Evolutionary conservation across 78 protist species (phyloP).

Genomic region (Trichosphaerium sp.): DNA sequence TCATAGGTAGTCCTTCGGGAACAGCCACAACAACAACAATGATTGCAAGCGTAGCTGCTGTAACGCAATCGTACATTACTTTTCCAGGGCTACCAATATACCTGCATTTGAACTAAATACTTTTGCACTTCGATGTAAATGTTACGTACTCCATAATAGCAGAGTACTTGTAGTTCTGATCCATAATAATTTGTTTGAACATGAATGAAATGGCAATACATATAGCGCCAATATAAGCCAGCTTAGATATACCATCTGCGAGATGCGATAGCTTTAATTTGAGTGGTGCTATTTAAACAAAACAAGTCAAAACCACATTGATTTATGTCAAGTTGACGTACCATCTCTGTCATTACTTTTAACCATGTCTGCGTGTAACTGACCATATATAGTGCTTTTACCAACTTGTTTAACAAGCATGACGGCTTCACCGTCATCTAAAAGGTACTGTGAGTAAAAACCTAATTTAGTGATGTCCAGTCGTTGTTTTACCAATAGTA

Average conservation of each 20-base stretch:
- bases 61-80: not conserved
- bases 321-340: no score
- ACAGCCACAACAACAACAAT: not conserved
- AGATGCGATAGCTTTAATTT: not conserved
- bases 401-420: not conserved
- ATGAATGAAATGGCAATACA: not conserved
- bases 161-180: not conserved
- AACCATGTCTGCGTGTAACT: not conserved
- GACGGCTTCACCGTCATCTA: not conserved
- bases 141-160: slow-evolving; percentile 12
- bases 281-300: no score
- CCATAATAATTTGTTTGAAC: not conserved
- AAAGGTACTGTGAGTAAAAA: not conserved
- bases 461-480: not conserved
- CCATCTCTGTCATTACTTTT: not conserved
- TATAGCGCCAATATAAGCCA: not conserved
- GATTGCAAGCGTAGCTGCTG: not conserved
- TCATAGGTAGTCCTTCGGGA: not conserved
- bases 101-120: slow-evolving; percentile 2
- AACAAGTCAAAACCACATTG: no score
- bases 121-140: not conserved
- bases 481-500: no score
- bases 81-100: not conserved
- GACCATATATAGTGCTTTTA: not conserved
- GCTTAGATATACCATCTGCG: not conserved